These are phyloP conservation scores for Apiotrichum domesticum DNA, from an alignment of 1,284 basidiomycete species.

Conservation along the genomic window DNA sequence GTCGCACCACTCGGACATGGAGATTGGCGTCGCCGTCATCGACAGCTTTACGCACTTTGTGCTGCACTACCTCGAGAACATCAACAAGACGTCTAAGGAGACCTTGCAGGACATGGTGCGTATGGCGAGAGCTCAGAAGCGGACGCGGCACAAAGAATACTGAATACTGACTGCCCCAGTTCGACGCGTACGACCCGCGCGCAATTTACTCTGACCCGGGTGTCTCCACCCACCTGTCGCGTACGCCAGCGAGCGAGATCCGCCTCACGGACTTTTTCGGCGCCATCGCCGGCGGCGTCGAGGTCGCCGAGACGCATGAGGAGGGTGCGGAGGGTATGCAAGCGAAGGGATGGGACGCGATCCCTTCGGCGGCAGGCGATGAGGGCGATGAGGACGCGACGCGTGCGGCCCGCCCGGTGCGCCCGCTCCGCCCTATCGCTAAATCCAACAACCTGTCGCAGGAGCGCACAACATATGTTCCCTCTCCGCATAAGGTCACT, in stretches of 20 bases:
- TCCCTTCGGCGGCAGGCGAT: no score
- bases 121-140: no score
- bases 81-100: conserved; percentile 78
- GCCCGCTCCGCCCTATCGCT: background rate
- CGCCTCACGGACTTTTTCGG: conserved; percentile 95
- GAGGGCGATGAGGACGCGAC: background rate
- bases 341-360: no score
- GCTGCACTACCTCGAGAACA: conserved; percentile 81
- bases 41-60: conserved; percentile 92
- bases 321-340: no score
- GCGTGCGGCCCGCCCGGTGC: background rate
- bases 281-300: conserved; percentile 70
- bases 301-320: conserved; percentile 43
- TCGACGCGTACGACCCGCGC: conserved; percentile 67
- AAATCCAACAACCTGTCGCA: no score
- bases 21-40: conserved; percentile 92
- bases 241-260: conserved; percentile 55
- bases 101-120: conserved; percentile 77
- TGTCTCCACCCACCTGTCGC: conserved; percentile 77
- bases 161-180: conserved; percentile 51
- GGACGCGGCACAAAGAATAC: no score
- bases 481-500: background rate
- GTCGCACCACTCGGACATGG: conserved; percentile 89
- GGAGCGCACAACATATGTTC: no score
- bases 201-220: conserved; percentile 80